phyloP scores from a whole-genome alignment of 148 eudicot species.

The Persicaria tinctoria region DNA sequence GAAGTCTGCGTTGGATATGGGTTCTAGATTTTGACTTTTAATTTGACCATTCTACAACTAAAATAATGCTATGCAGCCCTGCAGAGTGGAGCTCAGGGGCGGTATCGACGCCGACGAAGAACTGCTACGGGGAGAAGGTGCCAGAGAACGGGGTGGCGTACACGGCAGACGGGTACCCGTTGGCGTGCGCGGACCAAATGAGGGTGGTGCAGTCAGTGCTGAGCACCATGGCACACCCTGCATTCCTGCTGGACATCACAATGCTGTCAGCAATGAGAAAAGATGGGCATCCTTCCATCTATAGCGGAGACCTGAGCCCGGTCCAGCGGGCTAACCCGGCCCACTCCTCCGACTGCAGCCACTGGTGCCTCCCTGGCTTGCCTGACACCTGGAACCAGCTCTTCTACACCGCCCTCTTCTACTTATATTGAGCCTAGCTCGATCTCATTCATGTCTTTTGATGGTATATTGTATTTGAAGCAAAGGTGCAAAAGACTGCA shows the following conservation, averaged over 20 bases:
- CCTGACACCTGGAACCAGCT: slow-evolving; percentile 99
- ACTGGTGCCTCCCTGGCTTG: slow-evolving; percentile 95
- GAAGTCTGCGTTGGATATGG: no score
- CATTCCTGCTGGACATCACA: slow-evolving; percentile 72
- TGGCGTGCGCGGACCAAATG: slow-evolving; percentile 41
- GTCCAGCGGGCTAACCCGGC: slow-evolving; percentile 67
- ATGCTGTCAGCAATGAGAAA: slow-evolving; percentile 77
- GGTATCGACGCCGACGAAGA: slow-evolving; percentile 22
- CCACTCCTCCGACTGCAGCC: slow-evolving; percentile 80
- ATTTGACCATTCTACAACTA: background rate
- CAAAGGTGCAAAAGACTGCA: slow-evolving; percentile 9
- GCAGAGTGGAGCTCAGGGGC: slow-evolving; percentile 24
- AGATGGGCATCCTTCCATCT: slow-evolving; percentile 90
- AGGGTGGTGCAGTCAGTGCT: slow-evolving; percentile 46
- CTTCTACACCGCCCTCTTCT: slow-evolving; percentile 59
- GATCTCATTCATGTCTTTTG: background rate
- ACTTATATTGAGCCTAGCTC: slow-evolving; percentile 10
- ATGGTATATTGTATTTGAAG: background rate
- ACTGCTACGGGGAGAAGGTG: slow-evolving; percentile 77
- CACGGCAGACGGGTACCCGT: slow-evolving; percentile 27
- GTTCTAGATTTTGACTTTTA: no score
- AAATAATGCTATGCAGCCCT: slow-evolving; percentile 41
- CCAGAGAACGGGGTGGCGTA: slow-evolving; percentile 34
- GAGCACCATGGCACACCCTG: slow-evolving; percentile 47
- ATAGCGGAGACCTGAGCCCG: slow-evolving; percentile 64